Conservation (phyloP, 345 rosid species). For the Brassica rapa region DNA sequence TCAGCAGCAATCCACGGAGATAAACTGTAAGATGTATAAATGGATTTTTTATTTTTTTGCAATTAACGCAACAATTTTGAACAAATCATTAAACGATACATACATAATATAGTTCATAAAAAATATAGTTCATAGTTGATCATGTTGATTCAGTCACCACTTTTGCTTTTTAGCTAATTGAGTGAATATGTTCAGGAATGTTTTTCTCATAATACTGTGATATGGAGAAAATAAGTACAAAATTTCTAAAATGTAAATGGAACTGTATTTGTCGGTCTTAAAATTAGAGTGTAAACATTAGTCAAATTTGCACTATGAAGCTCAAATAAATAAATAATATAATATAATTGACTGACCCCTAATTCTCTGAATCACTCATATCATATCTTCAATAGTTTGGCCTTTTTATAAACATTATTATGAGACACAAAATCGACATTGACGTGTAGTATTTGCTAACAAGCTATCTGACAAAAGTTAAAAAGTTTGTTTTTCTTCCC, state of each 20-base stretch:
- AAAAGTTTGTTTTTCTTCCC: background rate
- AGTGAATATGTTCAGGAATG: background rate
- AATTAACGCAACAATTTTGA: background rate
- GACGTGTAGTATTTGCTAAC: conserved; percentile 8
- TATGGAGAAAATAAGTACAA: background rate
- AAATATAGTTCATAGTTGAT: background rate
- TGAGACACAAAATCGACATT: background rate
- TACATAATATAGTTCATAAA: background rate
- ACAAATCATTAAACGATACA: background rate
- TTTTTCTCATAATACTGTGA: background rate
- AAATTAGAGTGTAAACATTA: conserved; percentile 3
- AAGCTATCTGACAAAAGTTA: background rate
- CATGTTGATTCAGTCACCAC: background rate
- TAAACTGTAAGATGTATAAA: conserved; percentile 45
- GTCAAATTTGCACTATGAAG: background rate
- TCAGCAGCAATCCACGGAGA: conserved; percentile 39
- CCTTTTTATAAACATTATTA: background rate
- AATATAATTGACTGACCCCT: background rate
- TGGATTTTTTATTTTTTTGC: background rate
- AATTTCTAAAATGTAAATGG: background rate
- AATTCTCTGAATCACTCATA: conserved; percentile 26
- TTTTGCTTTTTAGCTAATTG: background rate
- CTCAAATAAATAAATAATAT: background rate
- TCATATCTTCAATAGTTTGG: conserved; percentile 10
- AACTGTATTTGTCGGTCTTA: background rate